These are phyloP conservation scores for Monosporozyma yasuniensis DNA, from an alignment of 805 yeast species.

Conservation along the genomic window DNA sequence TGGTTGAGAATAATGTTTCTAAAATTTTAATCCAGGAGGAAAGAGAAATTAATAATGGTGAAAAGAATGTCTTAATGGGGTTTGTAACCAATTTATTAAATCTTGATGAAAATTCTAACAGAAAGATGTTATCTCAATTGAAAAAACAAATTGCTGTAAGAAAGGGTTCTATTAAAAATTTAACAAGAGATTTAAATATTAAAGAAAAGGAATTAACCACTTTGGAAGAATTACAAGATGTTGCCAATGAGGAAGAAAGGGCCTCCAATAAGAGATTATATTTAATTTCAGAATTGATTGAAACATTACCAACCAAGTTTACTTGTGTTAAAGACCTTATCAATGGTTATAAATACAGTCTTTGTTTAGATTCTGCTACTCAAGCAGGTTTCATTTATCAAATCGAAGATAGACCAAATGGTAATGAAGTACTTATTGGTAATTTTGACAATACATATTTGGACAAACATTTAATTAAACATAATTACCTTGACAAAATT, in stretches of 20 bases:
- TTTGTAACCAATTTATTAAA: neutral
- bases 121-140: slow-evolving; percentile 5
- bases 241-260: slow-evolving; percentile 1
- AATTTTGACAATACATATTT: slow-evolving; percentile 8
- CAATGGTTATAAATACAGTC: slow-evolving; percentile 1
- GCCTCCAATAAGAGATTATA: neutral
- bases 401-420: slow-evolving; percentile 16
- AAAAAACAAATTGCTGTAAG: slow-evolving; percentile 9
- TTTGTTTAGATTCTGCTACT: slow-evolving; percentile 13
- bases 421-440: slow-evolving; percentile 22
- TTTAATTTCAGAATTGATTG: slow-evolving; percentile 9
- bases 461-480: slow-evolving; percentile 11
- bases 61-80: neutral
- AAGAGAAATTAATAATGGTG: neutral
- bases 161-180: slow-evolving; percentile 2
- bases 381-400: slow-evolving; percentile 16
- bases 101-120: neutral
- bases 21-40: slow-evolving; percentile 6
- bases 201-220: slow-evolving; percentile 4
- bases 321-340: neutral
- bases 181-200: neutral
- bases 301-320: neutral
- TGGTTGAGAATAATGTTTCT: slow-evolving; percentile 14
- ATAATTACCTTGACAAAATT: slow-evolving; percentile 18
- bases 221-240: neutral